These are phyloP conservation scores for Lycium ferocissimum DNA, from an alignment of 257 asterid genomes.

Conservation along the genomic window DNA sequence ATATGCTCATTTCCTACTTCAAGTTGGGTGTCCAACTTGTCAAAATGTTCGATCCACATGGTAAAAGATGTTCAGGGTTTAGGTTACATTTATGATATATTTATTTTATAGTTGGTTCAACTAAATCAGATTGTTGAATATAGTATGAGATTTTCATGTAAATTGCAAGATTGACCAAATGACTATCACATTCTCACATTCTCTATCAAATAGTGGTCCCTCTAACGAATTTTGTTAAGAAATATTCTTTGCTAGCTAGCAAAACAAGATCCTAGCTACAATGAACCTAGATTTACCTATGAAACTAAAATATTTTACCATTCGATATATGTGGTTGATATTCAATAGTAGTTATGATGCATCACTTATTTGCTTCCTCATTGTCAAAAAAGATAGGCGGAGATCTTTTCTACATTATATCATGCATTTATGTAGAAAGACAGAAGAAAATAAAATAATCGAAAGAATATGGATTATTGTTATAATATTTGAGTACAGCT, in stretches of 20 bases:
- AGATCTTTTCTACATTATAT: neutral
- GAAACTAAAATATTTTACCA: neutral
- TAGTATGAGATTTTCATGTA: conserved; percentile 4
- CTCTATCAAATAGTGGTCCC: conserved; percentile 20
- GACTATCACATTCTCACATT: neutral
- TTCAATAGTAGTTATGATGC: neutral
- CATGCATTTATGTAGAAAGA: neutral
- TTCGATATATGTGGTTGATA: conserved; percentile 11
- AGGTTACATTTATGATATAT: conserved; percentile 20
- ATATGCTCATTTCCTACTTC: neutral
- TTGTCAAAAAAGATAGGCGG: conserved; percentile 3
- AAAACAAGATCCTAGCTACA: neutral
- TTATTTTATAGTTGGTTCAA: neutral
- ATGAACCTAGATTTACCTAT: neutral
- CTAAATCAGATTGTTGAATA: neutral
- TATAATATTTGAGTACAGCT: neutral
- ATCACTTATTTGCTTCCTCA: neutral
- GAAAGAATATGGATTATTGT: neutral
- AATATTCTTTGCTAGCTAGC: conserved; percentile 21
- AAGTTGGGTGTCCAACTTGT: conserved; percentile 27
- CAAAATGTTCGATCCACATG: conserved; percentile 4
- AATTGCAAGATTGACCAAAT: neutral
- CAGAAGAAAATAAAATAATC: neutral
- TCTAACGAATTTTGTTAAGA: neutral
- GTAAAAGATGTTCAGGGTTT: neutral